These are phyloP conservation scores for Malania oleifera DNA, from an alignment of 164 flowering plant genomes.

Conservation along the genomic window DNA sequence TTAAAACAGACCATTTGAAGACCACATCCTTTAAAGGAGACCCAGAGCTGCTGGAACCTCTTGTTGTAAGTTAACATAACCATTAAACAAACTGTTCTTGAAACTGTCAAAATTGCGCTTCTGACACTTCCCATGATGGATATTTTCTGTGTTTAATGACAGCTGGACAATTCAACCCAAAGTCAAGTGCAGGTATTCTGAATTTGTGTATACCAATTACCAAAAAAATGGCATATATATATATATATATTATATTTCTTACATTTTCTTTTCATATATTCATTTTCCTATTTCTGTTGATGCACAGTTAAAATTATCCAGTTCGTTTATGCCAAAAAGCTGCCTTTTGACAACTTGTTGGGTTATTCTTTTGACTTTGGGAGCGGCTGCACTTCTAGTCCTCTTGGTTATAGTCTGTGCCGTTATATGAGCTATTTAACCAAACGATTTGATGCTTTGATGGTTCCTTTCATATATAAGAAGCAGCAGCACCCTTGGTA, in stretches of 20 bases:
- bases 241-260: background rate
- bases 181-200: constrained; percentile 12
- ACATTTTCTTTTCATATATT: background rate
- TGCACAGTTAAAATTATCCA: background rate
- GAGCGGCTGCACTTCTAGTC: constrained; percentile 11
- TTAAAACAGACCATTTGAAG: constrained; percentile 7
- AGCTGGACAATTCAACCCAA: constrained; percentile 11
- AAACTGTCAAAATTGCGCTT: background rate
- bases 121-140: background rate
- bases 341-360: constrained; percentile 12
- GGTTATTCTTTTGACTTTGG: constrained; percentile 7
- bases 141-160: background rate
- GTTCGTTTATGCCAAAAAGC: background rate
- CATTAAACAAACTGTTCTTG: background rate
- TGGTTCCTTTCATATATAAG: too few species aligned
- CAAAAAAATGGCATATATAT: too few species aligned
- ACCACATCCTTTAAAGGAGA: constrained; percentile 9
- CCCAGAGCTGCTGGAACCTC: constrained; percentile 15
- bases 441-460: too few species aligned
- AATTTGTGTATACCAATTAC: background rate
- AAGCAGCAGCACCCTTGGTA: too few species aligned
- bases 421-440: constrained; percentile 5
- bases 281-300: background rate
- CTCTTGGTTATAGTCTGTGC: constrained; percentile 19
- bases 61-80: constrained; percentile 15